Percentiles rank a stretch among this genome's conserved stretches.
phyloP scores from a whole-genome alignment of 805 yeast species.

The Danielia reshetovae region DNA sequence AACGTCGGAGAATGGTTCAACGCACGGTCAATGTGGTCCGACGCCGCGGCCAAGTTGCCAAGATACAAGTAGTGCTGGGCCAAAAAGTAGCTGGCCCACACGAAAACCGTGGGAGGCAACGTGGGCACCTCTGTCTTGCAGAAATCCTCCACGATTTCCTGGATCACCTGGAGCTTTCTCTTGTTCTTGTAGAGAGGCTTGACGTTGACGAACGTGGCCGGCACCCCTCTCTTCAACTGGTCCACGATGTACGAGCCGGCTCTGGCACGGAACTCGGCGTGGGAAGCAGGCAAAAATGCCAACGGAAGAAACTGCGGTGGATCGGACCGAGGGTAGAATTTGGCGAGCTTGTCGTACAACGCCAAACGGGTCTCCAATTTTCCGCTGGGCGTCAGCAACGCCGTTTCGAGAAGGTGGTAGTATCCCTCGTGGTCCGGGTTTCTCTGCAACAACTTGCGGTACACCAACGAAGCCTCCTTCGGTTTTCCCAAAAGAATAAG shows the following conservation, averaged over 20 bases:
- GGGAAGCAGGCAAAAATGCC: conserved; percentile 57
- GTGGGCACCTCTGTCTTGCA: conserved; percentile 25
- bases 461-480: conserved; percentile 64
- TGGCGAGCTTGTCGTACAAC: conserved; percentile 61
- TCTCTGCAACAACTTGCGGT: conserved; percentile 69
- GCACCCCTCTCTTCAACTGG: conserved; percentile 77
- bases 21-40: conserved; percentile 55
- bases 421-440: conserved; percentile 78
- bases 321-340: conserved; percentile 79
- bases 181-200: conserved; percentile 67
- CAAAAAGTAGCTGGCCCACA: conserved; percentile 75
- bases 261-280: conserved; percentile 42
- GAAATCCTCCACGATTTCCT: conserved; percentile 51
- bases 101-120: conserved; percentile 40
- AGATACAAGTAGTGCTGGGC: conserved; percentile 70
- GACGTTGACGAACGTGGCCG: conserved; percentile 82
- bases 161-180: conserved; percentile 41
- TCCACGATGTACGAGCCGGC: conserved; percentile 52
- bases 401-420: conserved; percentile 61
- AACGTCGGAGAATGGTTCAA: conserved; percentile 74
- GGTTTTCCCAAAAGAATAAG: conserved; percentile 51
- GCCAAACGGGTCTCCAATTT: conserved; percentile 49
- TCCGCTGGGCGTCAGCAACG: conserved; percentile 49
- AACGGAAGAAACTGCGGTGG: conserved; percentile 77
- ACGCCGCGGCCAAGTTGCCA: conserved; percentile 52